Percentiles rank a stretch among this genome's conserved stretches.
phyloP scores from a whole-genome alignment of 2,329 filamentous ascomycete species.

The Sporothrix euskadiensis region DNA sequence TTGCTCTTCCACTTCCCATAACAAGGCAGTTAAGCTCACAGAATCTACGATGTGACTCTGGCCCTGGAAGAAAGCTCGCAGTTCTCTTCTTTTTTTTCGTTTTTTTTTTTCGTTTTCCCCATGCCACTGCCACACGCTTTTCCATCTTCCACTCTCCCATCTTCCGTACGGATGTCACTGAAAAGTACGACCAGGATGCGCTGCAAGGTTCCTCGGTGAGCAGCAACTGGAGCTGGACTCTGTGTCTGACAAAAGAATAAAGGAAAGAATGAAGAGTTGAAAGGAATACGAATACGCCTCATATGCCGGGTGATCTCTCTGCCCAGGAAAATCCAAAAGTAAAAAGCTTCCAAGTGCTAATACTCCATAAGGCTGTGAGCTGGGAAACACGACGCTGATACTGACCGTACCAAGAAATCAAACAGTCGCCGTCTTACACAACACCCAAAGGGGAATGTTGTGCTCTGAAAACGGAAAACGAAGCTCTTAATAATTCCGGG shows the following conservation, averaged over 20 bases:
- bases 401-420: not conserved
- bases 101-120: not conserved
- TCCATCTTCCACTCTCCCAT: not conserved
- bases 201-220: not conserved
- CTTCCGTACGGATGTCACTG: not conserved
- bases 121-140: not conserved
- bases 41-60: not conserved
- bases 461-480: not conserved
- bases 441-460: not conserved
- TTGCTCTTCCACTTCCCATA: not conserved
- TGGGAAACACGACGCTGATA: not conserved
- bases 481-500: not conserved
- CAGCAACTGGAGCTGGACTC: not conserved
- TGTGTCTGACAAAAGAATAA: not conserved
- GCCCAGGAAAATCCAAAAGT: not conserved
- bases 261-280: not conserved
- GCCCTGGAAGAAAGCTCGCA: not conserved
- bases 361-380: constrained; percentile 11
- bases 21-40: not conserved
- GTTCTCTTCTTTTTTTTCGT: not conserved
- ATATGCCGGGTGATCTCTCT: not conserved
- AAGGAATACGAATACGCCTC: not conserved
- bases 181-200: not conserved
- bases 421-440: not conserved
- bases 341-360: too few species aligned